These are phyloP conservation scores for Cryptococcus floricola DNA, from an alignment of 1,284 basidiomycete species.

Conservation along the genomic window DNA sequence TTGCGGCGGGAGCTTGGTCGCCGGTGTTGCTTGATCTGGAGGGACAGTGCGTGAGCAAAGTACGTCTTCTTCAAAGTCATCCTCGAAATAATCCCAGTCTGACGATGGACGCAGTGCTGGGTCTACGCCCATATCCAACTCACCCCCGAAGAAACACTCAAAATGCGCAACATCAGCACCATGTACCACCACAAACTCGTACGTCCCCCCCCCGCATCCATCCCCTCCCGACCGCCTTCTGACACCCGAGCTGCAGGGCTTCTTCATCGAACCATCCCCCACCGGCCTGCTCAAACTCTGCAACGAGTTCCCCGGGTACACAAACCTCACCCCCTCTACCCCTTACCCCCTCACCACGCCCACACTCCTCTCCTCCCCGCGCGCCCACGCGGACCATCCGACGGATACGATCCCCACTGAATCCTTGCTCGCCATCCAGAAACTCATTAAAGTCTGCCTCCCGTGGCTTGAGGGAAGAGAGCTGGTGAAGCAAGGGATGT, in stretches of 20 bases:
- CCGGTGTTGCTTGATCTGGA: conserved; percentile 40
- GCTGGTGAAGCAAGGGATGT: conserved; percentile 37
- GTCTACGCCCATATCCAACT: conserved; percentile 43
- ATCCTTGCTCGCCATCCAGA: conserved; percentile 17
- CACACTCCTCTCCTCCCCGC: conserved; percentile 34
- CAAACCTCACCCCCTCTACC: conserved; percentile 10
- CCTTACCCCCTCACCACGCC: conserved; percentile 20
- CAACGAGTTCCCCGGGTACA: conserved; percentile 39
- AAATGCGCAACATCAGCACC: conserved; percentile 26
- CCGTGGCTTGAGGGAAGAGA: conserved; percentile 28
- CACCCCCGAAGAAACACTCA: conserved; percentile 33
- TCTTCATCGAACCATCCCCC: conserved; percentile 31
- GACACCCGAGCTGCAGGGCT: conserved; percentile 9
- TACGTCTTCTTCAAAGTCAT: background rate
- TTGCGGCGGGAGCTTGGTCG: conserved; percentile 47
- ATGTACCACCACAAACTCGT: conserved; percentile 29
- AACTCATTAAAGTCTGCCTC: conserved; percentile 30
- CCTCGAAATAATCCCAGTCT: conserved; percentile 1
- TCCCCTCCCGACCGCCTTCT: background rate
- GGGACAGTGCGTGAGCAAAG: conserved; percentile 42
- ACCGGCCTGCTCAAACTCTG: conserved; percentile 27
- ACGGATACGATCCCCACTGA: conserved; percentile 40
- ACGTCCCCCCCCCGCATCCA: background rate
- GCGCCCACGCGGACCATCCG: conserved; percentile 42
- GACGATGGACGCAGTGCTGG: conserved; percentile 27